Base-by-base conservation (phyloP, 2,329 filamentous ascomycete species). In the Phialophora verrucosa region DNA sequence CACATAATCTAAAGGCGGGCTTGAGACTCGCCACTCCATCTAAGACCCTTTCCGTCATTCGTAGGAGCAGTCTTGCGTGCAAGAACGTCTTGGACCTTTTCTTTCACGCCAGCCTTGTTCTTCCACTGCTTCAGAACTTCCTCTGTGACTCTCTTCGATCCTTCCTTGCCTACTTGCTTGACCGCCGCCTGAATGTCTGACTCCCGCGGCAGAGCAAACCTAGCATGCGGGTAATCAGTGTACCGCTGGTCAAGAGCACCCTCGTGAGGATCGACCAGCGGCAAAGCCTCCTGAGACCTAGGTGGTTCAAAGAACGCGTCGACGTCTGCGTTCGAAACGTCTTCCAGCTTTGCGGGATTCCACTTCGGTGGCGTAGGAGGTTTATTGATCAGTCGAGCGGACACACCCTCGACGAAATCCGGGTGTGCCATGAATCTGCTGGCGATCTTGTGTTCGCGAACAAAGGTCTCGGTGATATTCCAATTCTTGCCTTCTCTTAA, bases 321-420 rank as follows among this genome's bases (percentile, higher is more conserved):
- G 6, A 94, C 83, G 23, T 85, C 82, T 54, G 82, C 76, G 17
- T 83, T 75, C 2, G 78, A 78, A 62, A 96, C 86, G 44, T 90
- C 88, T n/a, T 87, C 83, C 1, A 98, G 83, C 6, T 85, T 87
- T 51, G 85, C 84, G 3, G 93, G 93, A 70, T 90, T 78, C 95
- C 95, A 99, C 68, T 84, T 81, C 1, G 93, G 91, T 25, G 83
- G 83, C 70, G 82, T 82, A 59, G 86, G 80, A 53, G 85, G 84
- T 80, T 92, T 92, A 74, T 87, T 84, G 73, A 95, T 85, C 49
- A 99, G 84, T 57, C 90, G 85, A 27, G 92, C 90, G 59, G 87
- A 87, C n/a, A 99, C 94, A 62, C 95, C 95, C 80, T 96, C 92
- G 51, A 88, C 88, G 75, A 99, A 99, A 79, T 99, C 95, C 4